Evolutionary conservation across 176 grass and related monocot species (phyloP), one percentile per base, ranked within the genome.

Genomic region (Lolium multiflorum): DNA sequence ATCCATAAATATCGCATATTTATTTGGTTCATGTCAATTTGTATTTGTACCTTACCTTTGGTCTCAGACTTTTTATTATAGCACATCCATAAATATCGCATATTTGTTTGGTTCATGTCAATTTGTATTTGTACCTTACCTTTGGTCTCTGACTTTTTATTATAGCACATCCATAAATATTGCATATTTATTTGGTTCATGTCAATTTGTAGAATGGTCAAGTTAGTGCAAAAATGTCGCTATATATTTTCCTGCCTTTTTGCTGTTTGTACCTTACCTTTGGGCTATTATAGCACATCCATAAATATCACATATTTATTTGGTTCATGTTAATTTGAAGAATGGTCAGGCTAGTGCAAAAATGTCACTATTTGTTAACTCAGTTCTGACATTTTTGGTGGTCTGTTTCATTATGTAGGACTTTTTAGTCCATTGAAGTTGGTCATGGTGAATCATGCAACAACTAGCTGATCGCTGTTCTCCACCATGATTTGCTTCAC

Each of bases 371-470:
- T 48, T 4, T 1, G 0, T n/a, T 13, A 74, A 51, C 16, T 22
- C 35, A 8, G 7, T 43, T 26, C 2, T 76, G 13, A 0, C 6
- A 16, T 82, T 7, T 17, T 75, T 8, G 13, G 2, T 7, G 18
- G 65, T 37, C 21, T 17, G 10, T 76, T 81, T 52, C 6, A 7
- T 65, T 15, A 68, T 49, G n/a, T 17, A 21, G 57, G 3, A 31
- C 28, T 4, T 74, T 3, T 48, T 2, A 41, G 13, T 74, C 0
- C 18, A 24, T 14, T 69, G 56, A 56, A 63, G 21, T 64, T n/a
- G 18, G 20, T 38, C 43, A n/a, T 15, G 26, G 17, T 72, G 81
- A 54, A 72, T 84, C 44, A 50, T 77, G 26, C 41, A 71, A 50
- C 14, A 81, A 4, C 39, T 3, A 0, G 25, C 17, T 64, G 37